A percentile compares a stretch with the other conserved stretches of the same genome.
Evolutionary conservation across 2,329 filamentous ascomycete genomes (phyloP).

Genomic region (Scedosporium apiospermum): DNA sequence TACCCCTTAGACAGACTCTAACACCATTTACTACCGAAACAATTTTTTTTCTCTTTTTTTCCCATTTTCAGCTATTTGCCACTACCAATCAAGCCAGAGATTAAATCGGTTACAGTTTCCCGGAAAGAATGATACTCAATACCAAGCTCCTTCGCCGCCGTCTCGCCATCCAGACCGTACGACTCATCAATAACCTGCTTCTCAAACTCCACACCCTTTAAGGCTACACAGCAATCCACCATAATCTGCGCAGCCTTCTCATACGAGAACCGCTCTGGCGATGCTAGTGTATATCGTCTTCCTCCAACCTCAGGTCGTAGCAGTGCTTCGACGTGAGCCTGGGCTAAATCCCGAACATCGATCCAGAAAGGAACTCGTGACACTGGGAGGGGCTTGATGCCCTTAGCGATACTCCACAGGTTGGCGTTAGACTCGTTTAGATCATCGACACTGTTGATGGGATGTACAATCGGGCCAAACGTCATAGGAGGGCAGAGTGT

Average conservation of each 20-base stretch:
- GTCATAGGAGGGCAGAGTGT: slow-evolving; percentile 35
- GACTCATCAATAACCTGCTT: slow-evolving; percentile 25
- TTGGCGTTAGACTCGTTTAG: slow-evolving; percentile 33
- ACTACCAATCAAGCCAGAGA: slow-evolving; percentile 7
- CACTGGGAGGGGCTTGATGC: slow-evolving; percentile 25
- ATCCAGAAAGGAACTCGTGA: slow-evolving; percentile 32
- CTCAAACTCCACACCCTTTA: slow-evolving; percentile 21
- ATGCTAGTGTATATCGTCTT: slow-evolving; percentile 29
- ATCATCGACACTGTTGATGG: slow-evolving; percentile 20
- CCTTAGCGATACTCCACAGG: slow-evolving; percentile 29
- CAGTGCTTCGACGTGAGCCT: slow-evolving; percentile 32
- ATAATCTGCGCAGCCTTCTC: slow-evolving; percentile 32
- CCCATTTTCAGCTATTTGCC: no score
- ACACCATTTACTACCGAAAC: no score
- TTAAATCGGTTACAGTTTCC: slow-evolving; percentile 25
- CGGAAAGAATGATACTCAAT: slow-evolving; percentile 24
- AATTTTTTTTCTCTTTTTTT: no score
- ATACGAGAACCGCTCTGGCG: slow-evolving; percentile 36
- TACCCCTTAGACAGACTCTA: no score
- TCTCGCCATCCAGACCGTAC: slow-evolving; percentile 31
- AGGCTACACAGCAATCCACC: slow-evolving; percentile 26
- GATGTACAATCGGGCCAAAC: slow-evolving; percentile 33
- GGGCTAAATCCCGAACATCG: slow-evolving; percentile 35
- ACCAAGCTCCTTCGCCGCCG: slow-evolving; percentile 28
- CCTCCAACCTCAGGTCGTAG: slow-evolving; percentile 23